These are phyloP conservation scores for Pleurotus pulmonarius DNA, from an alignment of 768 basidiomycete species.

Conservation along the genomic window DNA sequence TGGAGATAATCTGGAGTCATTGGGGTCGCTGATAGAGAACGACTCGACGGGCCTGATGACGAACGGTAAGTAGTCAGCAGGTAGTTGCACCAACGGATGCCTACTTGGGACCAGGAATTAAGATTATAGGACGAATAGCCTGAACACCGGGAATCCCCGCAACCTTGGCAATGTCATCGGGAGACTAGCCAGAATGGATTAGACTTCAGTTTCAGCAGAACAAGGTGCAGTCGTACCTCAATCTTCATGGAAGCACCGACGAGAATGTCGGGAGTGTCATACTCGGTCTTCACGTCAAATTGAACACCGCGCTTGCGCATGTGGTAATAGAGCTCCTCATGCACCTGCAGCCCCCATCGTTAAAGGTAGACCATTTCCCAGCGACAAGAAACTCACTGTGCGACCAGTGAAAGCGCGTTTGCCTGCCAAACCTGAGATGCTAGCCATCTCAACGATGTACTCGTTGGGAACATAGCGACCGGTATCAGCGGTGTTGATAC, in stretches of 20 bases:
- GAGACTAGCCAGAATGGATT: not conserved
- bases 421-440: slow-evolving; percentile 27
- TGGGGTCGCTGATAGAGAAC: slow-evolving; percentile 35
- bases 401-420: slow-evolving; percentile 26
- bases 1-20: slow-evolving; percentile 38
- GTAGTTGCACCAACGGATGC: slow-evolving; percentile 5
- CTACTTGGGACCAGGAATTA: slow-evolving; percentile 39
- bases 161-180: slow-evolving; percentile 45
- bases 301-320: slow-evolving; percentile 38
- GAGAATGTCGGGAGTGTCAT: slow-evolving; percentile 49
- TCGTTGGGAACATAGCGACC: slow-evolving; percentile 41
- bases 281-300: slow-evolving; percentile 49
- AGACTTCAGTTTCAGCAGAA: too few relatives aligned
- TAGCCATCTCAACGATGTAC: slow-evolving; percentile 59
- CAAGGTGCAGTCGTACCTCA: slow-evolving; percentile 19
- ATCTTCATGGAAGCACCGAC: slow-evolving; percentile 55
- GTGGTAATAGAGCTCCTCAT: slow-evolving; percentile 44
- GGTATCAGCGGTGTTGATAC: slow-evolving; percentile 32
- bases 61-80: not conserved
- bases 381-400: slow-evolving; percentile 14
- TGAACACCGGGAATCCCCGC: slow-evolving; percentile 46
- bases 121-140: slow-evolving; percentile 51
- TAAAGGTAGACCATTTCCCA: not conserved
- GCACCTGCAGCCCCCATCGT: slow-evolving; percentile 30
- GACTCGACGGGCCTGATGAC: slow-evolving; percentile 37